Evolutionary conservation across 805 yeast species (phyloP).

Genomic region (Debaryomyces maramus): DNA sequence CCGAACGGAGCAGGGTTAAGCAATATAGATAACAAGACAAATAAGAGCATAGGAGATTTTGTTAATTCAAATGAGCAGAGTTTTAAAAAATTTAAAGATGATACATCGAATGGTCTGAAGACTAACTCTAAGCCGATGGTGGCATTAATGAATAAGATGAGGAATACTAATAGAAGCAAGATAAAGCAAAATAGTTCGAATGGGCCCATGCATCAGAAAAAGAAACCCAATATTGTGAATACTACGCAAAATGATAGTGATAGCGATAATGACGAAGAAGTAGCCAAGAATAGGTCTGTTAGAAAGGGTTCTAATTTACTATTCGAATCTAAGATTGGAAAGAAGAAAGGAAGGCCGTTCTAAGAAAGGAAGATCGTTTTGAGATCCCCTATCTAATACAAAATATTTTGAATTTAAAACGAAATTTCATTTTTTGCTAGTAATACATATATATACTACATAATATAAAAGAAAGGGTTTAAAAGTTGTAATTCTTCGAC

Average conservation of each 20-base stretch:
- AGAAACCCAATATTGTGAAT: neutral
- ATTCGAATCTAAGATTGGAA: slow-evolving; percentile 13
- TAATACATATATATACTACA: too few species aligned
- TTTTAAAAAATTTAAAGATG: slow-evolving; percentile 1
- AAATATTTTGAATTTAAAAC: too few species aligned
- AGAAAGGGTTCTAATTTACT: slow-evolving; percentile 15
- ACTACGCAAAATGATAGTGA: neutral
- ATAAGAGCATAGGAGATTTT: slow-evolving; percentile 29
- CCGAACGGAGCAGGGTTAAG: slow-evolving; percentile 31
- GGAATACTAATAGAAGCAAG: slow-evolving; percentile 23
- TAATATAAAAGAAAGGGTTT: too few species aligned
- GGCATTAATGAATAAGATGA: slow-evolving; percentile 38
- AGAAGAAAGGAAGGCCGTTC: slow-evolving; percentile 14
- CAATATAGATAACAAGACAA: slow-evolving; percentile 9
- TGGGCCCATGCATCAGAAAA: neutral
- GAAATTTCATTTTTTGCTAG: too few species aligned
- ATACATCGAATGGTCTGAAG: slow-evolving; percentile 4
- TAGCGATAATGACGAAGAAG: slow-evolving; percentile 4
- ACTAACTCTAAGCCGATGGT: slow-evolving; percentile 34
- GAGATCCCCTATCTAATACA: too few species aligned
- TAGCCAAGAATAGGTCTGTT: slow-evolving; percentile 13
- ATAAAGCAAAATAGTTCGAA: slow-evolving; percentile 13
- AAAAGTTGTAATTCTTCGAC: too few species aligned
- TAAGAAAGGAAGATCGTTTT: too few species aligned
- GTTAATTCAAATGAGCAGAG: slow-evolving; percentile 11